These are phyloP conservation scores for Scutellaria baicalensis DNA, from an alignment of 257 asterid species.

Conservation along the genomic window DNA sequence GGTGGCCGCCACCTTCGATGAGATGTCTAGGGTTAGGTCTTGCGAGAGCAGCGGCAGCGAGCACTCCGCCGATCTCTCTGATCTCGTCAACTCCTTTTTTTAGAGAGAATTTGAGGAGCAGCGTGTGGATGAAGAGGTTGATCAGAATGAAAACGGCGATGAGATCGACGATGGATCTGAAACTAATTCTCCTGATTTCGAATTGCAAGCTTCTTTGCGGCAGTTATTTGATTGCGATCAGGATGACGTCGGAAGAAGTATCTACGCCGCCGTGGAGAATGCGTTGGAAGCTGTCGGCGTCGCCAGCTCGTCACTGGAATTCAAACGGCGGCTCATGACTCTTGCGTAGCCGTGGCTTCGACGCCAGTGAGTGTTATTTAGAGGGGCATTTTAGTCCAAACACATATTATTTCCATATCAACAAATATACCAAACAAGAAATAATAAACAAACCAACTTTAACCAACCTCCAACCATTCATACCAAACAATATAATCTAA, in stretches of 20 bases:
- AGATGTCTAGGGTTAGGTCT: conserved; percentile 38
- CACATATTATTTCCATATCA: too few species aligned
- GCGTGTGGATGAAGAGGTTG: not conserved
- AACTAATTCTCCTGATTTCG: conserved; percentile 1
- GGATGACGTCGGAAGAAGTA: not conserved
- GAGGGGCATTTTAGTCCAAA: too few species aligned
- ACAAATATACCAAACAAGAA: too few species aligned
- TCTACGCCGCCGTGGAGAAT: conserved; percentile 22
- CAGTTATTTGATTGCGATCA: conserved; percentile 13
- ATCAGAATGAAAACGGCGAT: not conserved
- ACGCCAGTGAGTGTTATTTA: conserved; percentile 46
- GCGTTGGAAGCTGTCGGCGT: conserved; percentile 12
- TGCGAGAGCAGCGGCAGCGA: conserved; percentile 87
- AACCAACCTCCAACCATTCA: too few species aligned
- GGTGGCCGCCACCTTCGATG: conserved; percentile 57
- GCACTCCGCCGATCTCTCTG: conserved; percentile 56
- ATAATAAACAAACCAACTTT: too few species aligned
- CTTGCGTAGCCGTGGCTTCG: conserved; percentile 36
- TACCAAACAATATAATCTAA: too few species aligned
- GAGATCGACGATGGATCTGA: conserved; percentile 13
- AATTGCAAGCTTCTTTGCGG: conserved; percentile 25
- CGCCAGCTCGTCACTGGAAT: conserved; percentile 17
- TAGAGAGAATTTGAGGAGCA: conserved; percentile 35
- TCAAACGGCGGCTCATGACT: conserved; percentile 44
- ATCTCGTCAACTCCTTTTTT: conserved; percentile 60